Evolutionary conservation across 1,284 basidiomycete genomes (phyloP).

Genomic region (Boletus nobilissimus): DNA sequence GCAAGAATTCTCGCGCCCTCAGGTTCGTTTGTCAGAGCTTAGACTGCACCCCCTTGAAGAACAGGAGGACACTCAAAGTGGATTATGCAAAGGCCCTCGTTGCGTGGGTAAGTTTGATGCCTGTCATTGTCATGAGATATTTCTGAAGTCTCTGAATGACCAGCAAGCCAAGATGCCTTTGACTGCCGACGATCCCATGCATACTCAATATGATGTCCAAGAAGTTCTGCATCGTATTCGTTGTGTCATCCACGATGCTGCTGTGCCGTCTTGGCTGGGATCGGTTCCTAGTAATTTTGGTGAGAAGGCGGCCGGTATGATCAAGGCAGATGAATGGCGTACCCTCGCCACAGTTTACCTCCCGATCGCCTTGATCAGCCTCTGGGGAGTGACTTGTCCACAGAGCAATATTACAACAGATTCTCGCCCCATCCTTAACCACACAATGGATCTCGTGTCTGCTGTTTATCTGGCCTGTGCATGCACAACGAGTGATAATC

Average conservation of each 20-base stretch:
- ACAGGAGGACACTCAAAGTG: not conserved
- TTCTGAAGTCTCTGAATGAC: not conserved
- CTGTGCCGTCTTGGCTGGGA: slow-evolving; percentile 46
- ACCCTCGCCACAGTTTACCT: slow-evolving; percentile 46
- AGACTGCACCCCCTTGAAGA: not conserved
- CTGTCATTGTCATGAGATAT: not conserved
- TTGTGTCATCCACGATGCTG: slow-evolving; percentile 39
- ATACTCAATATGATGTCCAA: not conserved
- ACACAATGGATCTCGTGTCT: slow-evolving; percentile 19
- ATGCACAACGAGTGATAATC: too few relatives aligned
- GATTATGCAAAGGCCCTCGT: not conserved
- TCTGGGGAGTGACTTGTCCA: slow-evolving; percentile 22
- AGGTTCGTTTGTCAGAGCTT: not conserved
- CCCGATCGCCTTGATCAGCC: slow-evolving; percentile 43
- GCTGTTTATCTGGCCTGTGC: too few relatives aligned
- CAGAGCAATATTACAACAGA: not conserved
- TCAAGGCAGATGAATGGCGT: slow-evolving; percentile 50
- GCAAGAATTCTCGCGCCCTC: not conserved
- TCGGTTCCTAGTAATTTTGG: slow-evolving; percentile 46
- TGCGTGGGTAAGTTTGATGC: not conserved
- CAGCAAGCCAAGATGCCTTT: not conserved
- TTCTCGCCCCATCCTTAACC: slow-evolving; percentile 17
- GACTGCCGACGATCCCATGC: not conserved
- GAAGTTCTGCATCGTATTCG: not conserved
- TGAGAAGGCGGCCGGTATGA: slow-evolving; percentile 39